Conservation (phyloP, 2,329 filamentous ascomycete genomes). For the Fonsecaea multimorphosa region DNA sequence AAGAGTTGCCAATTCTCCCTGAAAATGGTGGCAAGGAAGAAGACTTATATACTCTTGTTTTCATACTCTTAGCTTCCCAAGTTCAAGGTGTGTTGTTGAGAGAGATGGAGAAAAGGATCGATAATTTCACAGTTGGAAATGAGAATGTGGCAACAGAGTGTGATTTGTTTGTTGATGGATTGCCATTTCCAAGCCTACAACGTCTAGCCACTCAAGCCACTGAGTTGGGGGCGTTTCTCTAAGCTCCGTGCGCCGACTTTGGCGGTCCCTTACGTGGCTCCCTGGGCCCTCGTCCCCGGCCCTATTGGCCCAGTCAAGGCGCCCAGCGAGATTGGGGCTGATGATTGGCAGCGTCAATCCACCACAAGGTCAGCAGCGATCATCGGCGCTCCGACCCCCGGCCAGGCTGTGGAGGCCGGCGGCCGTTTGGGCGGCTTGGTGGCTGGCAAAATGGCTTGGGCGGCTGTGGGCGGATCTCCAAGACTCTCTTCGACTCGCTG, state of each 20-base stretch:
- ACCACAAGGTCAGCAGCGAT: conserved; percentile 1
- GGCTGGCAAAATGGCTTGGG: conserved; percentile 6
- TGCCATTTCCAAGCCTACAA: conserved; percentile 16
- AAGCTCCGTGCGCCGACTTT: conserved; percentile 2
- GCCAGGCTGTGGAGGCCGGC: neutral
- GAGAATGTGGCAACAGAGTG: neutral
- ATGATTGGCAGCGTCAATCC: conserved; percentile 15
- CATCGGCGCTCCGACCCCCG: conserved; percentile 9
- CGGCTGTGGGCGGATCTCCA: neutral
- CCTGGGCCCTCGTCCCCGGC: neutral
- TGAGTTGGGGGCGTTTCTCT: neutral
- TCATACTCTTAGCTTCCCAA: no score
- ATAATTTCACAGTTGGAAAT: conserved; percentile 11
- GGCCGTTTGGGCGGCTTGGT: neutral
- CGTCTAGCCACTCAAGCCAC: neutral
- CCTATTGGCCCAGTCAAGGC: conserved; percentile 17
- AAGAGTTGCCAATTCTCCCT: neutral
- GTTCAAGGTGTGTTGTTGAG: no score
- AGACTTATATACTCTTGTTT: neutral
- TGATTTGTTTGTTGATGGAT: conserved; percentile 29
- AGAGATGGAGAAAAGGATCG: neutral
- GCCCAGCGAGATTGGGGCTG: conserved; percentile 18
- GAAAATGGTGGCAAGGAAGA: neutral
- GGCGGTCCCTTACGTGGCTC: neutral
- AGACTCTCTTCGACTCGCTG: neutral